Evolutionary conservation across 1,284 basidiomycete species (phyloP).

Genomic region (Trametes hirsuta): DNA sequence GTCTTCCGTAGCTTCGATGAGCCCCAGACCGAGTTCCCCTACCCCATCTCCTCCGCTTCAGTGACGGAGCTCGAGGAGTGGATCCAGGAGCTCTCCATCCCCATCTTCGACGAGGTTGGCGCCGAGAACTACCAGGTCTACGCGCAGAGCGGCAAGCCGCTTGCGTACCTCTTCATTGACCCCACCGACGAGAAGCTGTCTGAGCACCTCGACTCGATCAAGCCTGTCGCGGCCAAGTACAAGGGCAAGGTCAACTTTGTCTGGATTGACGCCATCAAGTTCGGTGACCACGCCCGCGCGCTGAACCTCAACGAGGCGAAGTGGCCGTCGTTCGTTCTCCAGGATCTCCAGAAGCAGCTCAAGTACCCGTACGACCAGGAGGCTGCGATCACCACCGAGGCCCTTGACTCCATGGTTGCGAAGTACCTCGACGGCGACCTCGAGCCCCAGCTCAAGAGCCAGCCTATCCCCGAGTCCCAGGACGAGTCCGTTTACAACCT

Average conservation of each 20-base stretch:
- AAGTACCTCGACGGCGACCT: conserved; percentile 77
- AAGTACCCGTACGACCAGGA: conserved; percentile 89
- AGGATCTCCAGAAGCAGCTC: conserved; percentile 82
- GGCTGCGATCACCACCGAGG: conserved; percentile 60
- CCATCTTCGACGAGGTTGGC: conserved; percentile 90
- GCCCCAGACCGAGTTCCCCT: conserved; percentile 71
- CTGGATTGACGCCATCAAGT: conserved; percentile 96
- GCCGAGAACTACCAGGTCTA: conserved; percentile 95
- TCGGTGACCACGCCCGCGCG: conserved; percentile 93
- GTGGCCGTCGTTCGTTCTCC: conserved; percentile 96
- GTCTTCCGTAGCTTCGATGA: conserved; percentile 96
- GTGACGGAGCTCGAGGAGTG: conserved; percentile 73
- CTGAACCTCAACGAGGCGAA: conserved; percentile 85
- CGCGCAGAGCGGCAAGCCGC: conserved; percentile 80
- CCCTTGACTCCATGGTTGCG: conserved; percentile 63
- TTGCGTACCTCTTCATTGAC: conserved; percentile 96
- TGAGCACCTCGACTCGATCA: conserved; percentile 69
- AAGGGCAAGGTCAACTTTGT: conserved; percentile 96
- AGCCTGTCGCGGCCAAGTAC: conserved; percentile 78
- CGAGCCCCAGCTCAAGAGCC: conserved; percentile 87
- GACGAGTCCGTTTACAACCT: conserved; percentile 84
- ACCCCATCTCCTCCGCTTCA: conserved; percentile 61
- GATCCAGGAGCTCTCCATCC: conserved; percentile 85
- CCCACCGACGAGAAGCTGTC: conserved; percentile 73
- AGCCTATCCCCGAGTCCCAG: conserved; percentile 85